These are phyloP conservation scores for Malassezia yamatoensis DNA, from an alignment of 1,284 basidiomycete species.

Conservation along the genomic window DNA sequence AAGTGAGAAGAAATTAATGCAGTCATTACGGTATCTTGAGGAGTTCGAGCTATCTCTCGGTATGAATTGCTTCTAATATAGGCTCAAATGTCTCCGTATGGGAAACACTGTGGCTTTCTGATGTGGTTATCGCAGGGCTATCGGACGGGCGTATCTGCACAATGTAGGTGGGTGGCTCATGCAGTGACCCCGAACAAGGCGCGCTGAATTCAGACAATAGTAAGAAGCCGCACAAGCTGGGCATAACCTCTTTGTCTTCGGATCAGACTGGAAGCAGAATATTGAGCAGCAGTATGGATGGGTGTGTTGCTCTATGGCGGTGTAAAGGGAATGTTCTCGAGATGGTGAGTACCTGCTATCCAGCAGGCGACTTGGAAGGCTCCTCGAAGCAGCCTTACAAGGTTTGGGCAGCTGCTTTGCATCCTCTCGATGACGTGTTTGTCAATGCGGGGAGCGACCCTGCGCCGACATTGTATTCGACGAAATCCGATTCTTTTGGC, in stretches of 20 bases:
- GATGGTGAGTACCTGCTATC: neutral
- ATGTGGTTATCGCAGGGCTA: constrained; percentile 1
- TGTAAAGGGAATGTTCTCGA: neutral
- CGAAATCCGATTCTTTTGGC: constrained; percentile 9
- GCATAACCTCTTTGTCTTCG: constrained; percentile 3
- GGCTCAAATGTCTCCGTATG: constrained; percentile 2
- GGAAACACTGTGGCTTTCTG: constrained; percentile 2
- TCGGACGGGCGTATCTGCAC: constrained; percentile 2
- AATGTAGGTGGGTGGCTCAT: neutral
- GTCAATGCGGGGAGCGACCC: constrained; percentile 4
- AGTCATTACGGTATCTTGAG: constrained; percentile 18
- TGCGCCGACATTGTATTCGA: neutral
- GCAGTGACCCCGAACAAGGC: constrained; percentile 4
- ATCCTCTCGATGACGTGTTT: constrained; percentile 2
- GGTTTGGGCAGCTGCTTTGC: constrained; percentile 9
- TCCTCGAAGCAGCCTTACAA: too few relatives aligned
- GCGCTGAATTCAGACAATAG: neutral
- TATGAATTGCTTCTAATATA: neutral
- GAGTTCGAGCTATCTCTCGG: constrained; percentile 8
- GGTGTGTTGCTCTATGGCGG: constrained; percentile 6
- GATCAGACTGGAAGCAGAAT: neutral
- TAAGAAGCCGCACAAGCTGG: constrained; percentile 1
- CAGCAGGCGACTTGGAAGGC: too few relatives aligned
- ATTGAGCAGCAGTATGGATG: constrained; percentile 14
- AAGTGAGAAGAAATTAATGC: neutral